These are phyloP conservation scores for Akanthomyces lecanii DNA, from an alignment of 2,329 filamentous ascomycete genomes.

Conservation along the genomic window DNA sequence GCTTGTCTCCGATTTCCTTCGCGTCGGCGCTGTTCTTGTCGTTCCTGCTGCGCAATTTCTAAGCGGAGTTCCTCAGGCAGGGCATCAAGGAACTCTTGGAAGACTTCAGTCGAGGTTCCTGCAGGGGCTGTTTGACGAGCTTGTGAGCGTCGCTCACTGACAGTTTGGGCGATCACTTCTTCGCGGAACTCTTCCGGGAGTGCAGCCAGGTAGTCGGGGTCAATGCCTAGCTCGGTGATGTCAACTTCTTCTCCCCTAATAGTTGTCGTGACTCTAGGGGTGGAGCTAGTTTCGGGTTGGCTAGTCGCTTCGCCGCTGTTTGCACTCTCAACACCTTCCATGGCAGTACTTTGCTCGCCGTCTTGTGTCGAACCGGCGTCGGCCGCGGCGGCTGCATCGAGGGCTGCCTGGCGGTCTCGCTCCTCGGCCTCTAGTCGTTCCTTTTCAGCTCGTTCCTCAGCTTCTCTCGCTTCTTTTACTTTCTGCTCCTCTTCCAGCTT, in stretches of 20 bases:
- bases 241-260: slow-evolving; percentile 86
- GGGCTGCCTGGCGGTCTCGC: slow-evolving; percentile 56
- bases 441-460: slow-evolving; percentile 60
- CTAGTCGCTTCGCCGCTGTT: not conserved
- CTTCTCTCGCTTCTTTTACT: slow-evolving; percentile 26
- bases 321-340: slow-evolving; percentile 72
- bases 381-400: slow-evolving; percentile 54
- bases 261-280: slow-evolving; percentile 67
- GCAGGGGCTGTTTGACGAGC: slow-evolving; percentile 62
- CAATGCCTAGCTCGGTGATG: slow-evolving; percentile 91
- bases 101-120: slow-evolving; percentile 78
- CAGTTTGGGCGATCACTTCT: slow-evolving; percentile 89
- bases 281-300: slow-evolving; percentile 25
- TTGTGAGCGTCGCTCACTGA: slow-evolving; percentile 76
- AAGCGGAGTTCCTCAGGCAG: slow-evolving; percentile 84
- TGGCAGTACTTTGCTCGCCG: slow-evolving; percentile 40
- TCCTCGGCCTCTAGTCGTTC: slow-evolving; percentile 71
- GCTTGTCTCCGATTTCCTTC: slow-evolving; percentile 71
- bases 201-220: slow-evolving; percentile 91
- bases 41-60: slow-evolving; percentile 88
- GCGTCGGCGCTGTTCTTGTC: slow-evolving; percentile 79
- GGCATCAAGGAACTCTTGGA: slow-evolving; percentile 89
- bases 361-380: slow-evolving; percentile 15
- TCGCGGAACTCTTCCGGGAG: slow-evolving; percentile 95
- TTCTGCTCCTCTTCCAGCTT: slow-evolving; percentile 61